phyloP scores from a whole-genome alignment of 2,329 filamentous ascomycete genomes.

The Aspergillus udagawae region DNA sequence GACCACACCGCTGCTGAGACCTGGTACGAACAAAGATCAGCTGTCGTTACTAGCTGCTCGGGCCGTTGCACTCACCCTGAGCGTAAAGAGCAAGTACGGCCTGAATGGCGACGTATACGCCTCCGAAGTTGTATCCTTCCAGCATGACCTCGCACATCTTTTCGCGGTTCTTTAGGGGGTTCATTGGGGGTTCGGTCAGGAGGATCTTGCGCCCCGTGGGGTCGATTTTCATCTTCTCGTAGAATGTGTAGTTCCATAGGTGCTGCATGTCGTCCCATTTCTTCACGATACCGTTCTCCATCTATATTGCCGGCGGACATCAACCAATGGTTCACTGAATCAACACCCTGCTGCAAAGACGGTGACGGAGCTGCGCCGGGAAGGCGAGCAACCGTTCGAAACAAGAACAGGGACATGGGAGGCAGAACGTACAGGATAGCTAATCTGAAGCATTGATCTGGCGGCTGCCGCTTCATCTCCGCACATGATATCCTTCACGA shows the following conservation, averaged over 20 bases:
- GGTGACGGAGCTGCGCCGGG: conserved; percentile 12
- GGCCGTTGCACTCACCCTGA: conserved; percentile 61
- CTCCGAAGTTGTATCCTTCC: conserved; percentile 91
- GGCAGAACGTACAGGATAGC: conserved; percentile 67
- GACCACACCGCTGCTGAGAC: conserved; percentile 89
- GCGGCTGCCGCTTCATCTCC: conserved; percentile 96
- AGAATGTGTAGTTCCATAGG: conserved; percentile 98
- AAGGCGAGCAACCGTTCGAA: background rate
- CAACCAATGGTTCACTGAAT: conserved; percentile 11
- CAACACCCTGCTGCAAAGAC: conserved; percentile 17
- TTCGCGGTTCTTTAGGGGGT: conserved; percentile 92
- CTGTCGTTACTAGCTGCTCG: background rate
- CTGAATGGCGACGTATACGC: conserved; percentile 97
- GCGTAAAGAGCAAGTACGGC: conserved; percentile 94
- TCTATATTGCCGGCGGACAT: conserved; percentile 47
- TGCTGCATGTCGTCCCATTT: conserved; percentile 99
- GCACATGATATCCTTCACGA: conserved; percentile 98
- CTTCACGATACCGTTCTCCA: conserved; percentile 99
- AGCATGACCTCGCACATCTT: conserved; percentile 99
- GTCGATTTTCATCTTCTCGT: conserved; percentile 93
- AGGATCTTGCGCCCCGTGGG: conserved; percentile 92
- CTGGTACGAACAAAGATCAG: conserved; percentile 38
- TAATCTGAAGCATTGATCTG: conserved; percentile 96
- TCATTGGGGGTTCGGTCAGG: conserved; percentile 95
- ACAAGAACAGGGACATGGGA: background rate